Percentiles rank a stretch among this genome's conserved stretches.
These are phyloP conservation scores for Maudiozyma saulgeensis DNA, from an alignment of 805 yeast genomes.

Conservation along the genomic window DNA sequence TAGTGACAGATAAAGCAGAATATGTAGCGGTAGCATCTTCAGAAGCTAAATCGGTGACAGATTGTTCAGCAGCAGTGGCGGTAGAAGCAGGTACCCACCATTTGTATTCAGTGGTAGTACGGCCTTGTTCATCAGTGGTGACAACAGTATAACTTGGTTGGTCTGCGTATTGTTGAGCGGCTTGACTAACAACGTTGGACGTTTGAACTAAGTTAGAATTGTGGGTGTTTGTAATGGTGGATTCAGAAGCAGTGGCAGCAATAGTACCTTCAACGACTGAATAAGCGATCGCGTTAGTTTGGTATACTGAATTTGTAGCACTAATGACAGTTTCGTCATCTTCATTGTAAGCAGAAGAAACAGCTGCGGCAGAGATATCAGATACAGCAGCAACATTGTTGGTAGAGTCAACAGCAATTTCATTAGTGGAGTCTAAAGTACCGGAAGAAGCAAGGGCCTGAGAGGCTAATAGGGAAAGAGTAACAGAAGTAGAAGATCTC, in stretches of 20 bases:
- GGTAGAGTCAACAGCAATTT: not conserved
- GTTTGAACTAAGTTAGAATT: constrained; percentile 1
- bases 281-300: not conserved
- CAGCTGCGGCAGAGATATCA: not conserved
- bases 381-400: not conserved
- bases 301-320: not conserved
- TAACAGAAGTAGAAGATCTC: not conserved
- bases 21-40: not conserved
- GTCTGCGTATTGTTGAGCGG: constrained; percentile 6
- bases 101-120: constrained; percentile 12
- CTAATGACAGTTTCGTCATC: not conserved
- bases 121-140: constrained; percentile 14
- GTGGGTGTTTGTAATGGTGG: not conserved
- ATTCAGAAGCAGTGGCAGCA: constrained; percentile 1
- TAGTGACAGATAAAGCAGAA: not conserved
- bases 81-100: constrained; percentile 11
- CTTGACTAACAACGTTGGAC: not conserved
- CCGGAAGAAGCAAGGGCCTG: not conserved
- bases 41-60: not conserved
- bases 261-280: not conserved
- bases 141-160: constrained; percentile 11
- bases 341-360: not conserved
- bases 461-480: not conserved
- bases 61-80: not conserved
- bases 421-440: not conserved